Conservation (phyloP, 768 basidiomycete genomes). For the Lanmaoa pseudosensibilis region DNA sequence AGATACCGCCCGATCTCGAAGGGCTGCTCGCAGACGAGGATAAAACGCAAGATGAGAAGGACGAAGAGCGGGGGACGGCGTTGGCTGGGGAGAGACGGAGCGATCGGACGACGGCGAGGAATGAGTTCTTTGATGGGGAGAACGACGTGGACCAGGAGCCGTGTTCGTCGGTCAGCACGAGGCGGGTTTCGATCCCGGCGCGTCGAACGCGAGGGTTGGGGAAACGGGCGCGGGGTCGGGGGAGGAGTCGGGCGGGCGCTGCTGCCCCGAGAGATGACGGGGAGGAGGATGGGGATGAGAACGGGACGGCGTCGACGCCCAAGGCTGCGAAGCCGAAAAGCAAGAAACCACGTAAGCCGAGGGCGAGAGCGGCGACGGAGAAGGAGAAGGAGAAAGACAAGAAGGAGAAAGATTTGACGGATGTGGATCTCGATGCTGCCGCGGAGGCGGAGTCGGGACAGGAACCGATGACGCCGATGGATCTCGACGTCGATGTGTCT, state of each 20-base stretch:
- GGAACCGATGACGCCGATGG: conserved; percentile 39
- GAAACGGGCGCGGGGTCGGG: conserved; percentile 33
- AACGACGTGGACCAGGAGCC: conserved; percentile 62
- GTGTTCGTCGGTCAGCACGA: conserved; percentile 25
- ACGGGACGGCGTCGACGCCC: conserved; percentile 18
- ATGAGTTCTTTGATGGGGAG: conserved; percentile 76
- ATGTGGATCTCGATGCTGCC: conserved; percentile 30
- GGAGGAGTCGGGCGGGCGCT: conserved; percentile 34
- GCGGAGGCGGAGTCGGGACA: conserved; percentile 34
- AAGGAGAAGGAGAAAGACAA: conserved; percentile 29
- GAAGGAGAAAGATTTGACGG: conserved; percentile 29
- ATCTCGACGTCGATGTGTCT: conserved; percentile 37
- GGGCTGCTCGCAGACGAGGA: conserved; percentile 76
- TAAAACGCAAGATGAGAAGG: conserved; percentile 62
- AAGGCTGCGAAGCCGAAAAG: conserved; percentile 37
- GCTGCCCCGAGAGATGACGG: conserved; percentile 31
- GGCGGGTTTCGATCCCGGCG: conserved; percentile 8
- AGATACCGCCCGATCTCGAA: conserved; percentile 90
- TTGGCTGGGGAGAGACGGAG: conserved; percentile 51
- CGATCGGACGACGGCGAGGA: conserved; percentile 54
- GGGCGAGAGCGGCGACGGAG: conserved; percentile 19
- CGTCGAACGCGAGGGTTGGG: conserved; percentile 27
- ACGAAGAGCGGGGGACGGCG: conserved; percentile 63
- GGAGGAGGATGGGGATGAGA: conserved; percentile 42
- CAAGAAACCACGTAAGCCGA: conserved; percentile 26